Percentiles rank a stretch among this genome's conserved stretches.
phyloP scores from a whole-genome alignment of 83 land plant genomes.

The Diphasiastrum complanatum region DNA sequence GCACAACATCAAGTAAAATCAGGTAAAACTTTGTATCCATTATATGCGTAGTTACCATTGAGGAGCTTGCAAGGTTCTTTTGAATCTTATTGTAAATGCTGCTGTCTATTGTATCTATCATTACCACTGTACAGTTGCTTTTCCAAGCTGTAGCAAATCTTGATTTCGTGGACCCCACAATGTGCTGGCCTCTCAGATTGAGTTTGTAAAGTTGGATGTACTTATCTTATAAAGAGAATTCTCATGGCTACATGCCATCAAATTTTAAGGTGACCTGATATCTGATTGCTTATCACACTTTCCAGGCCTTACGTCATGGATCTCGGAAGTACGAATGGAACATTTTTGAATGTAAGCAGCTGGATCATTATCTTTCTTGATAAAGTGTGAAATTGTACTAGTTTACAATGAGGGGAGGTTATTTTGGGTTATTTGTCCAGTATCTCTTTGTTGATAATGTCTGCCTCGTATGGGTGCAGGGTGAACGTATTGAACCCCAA shows the following conservation, averaged over 20 bases:
- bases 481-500: constrained; percentile 74
- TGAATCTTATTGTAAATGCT: too few species aligned
- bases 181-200: too few species aligned
- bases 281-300: constrained; percentile 3
- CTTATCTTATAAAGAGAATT: too few species aligned
- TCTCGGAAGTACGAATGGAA: constrained; percentile 94
- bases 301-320: constrained; percentile 96
- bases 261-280: too few species aligned
- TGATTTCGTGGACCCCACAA: too few species aligned
- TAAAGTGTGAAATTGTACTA: not conserved
- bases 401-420: not conserved
- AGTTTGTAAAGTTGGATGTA: too few species aligned
- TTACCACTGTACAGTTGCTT: too few species aligned
- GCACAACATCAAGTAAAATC: constrained; percentile 52
- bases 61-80: not conserved
- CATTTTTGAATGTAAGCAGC: constrained; percentile 75
- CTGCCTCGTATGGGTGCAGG: constrained; percentile 45
- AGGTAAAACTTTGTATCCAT: constrained; percentile 36
- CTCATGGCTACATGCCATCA: too few species aligned
- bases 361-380: not conserved
- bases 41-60: not conserved
- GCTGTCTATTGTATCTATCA: too few species aligned
- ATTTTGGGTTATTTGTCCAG: constrained; percentile 2
- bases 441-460: not conserved
- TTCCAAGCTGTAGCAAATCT: too few species aligned